Evolutionary conservation across 768 basidiomycete genomes (phyloP).

Genomic region (Cantharellus anzutake): DNA sequence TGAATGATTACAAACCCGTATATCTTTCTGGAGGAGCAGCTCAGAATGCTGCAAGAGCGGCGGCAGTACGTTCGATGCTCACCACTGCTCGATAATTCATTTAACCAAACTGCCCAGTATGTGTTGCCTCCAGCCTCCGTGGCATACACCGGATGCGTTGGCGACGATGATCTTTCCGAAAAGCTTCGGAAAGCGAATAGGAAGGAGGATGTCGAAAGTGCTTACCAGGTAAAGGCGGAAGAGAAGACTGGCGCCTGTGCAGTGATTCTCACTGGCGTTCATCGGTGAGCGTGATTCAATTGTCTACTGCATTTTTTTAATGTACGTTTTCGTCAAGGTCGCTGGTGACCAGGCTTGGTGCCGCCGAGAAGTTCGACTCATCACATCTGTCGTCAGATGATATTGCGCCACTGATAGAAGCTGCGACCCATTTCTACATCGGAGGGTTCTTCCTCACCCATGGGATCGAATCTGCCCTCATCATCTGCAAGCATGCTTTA

Average conservation of each 20-base stretch:
- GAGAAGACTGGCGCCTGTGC: conserved; percentile 93
- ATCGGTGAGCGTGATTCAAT: conserved; percentile 36
- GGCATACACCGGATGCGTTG: conserved; percentile 88
- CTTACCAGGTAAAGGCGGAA: conserved; percentile 74
- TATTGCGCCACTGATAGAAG: conserved; percentile 58
- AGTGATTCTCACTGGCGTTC: conserved; percentile 82
- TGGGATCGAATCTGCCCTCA: conserved; percentile 49
- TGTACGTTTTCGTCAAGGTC: conserved; percentile 31
- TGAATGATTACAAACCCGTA: conserved; percentile 43
- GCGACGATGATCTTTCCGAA: conserved; percentile 77
- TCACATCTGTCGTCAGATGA: conserved; percentile 58
- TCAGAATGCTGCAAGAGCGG: conserved; percentile 91
- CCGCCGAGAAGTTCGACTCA: conserved; percentile 76
- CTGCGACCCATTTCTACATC: conserved; percentile 78
- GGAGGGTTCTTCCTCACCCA: conserved; percentile 98
- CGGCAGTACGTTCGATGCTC: conserved; percentile 46
- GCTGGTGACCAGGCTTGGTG: conserved; percentile 76
- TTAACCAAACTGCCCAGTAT: conserved; percentile 36
- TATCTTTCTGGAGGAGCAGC: conserved; percentile 96
- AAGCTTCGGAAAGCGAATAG: conserved; percentile 81
- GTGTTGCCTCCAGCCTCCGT: conserved; percentile 74
- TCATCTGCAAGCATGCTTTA: conserved; percentile 62
- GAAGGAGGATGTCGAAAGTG: conserved; percentile 74
- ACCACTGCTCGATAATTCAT: background rate
- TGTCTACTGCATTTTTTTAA: background rate